Evolutionary conservation across 2,329 filamentous ascomycete species (phyloP).

Genomic region (Monilinia aucupariae): DNA sequence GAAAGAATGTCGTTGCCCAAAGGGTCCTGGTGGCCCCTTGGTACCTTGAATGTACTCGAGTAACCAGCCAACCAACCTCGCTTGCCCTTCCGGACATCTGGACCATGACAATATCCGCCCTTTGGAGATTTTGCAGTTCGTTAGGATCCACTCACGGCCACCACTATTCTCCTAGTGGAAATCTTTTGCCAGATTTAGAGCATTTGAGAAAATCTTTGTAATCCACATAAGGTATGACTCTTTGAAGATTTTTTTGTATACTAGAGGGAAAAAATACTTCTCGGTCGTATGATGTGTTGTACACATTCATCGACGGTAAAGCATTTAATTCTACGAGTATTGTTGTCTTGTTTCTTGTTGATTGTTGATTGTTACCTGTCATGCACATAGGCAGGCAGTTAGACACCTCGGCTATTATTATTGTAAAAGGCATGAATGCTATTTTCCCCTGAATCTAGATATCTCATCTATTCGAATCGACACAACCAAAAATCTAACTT

Average conservation of each 20-base stretch:
- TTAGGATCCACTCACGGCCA: background rate
- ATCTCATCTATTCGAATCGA: background rate
- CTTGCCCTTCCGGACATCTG: constrained; percentile 9
- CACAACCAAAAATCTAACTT: no score
- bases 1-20: background rate
- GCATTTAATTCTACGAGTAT: no score
- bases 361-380: background rate
- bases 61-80: background rate
- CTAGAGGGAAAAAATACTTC: background rate
- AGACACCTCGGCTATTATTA: no score
- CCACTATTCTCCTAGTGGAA: background rate
- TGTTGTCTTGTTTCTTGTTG: background rate
- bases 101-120: constrained; percentile 3
- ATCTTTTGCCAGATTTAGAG: background rate
- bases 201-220: background rate
- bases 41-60: background rate
- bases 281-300: constrained; percentile 3
- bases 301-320: background rate
- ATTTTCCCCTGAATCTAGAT: background rate
- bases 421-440: no score
- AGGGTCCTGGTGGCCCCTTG: background rate
- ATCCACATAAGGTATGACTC: constrained; percentile 7
- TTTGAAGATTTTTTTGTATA: constrained; percentile 4
- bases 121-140: background rate
- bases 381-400: no score